Percentiles rank a stretch among this genome's conserved stretches.
Conservation (phyloP, 306 rosid species). For the Trifolium fragiferum region DNA sequence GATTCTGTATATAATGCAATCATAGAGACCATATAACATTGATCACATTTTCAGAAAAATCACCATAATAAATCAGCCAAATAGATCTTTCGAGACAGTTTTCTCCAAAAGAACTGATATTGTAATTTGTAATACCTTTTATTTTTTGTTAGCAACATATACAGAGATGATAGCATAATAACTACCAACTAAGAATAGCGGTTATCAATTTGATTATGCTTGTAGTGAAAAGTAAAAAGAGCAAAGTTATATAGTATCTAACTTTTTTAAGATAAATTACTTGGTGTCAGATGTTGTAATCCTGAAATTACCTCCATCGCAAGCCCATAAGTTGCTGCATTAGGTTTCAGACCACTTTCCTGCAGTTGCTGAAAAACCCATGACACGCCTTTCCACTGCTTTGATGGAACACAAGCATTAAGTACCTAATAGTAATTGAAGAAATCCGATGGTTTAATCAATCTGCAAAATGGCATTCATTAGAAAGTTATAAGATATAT, state of each 20-base stretch:
- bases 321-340: constrained; percentile 90
- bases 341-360: constrained; percentile 73
- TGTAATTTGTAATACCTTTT: background rate
- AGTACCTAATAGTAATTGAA: constrained; percentile 65
- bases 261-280: constrained; percentile 39
- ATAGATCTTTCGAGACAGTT: constrained; percentile 3
- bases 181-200: constrained; percentile 27
- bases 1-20: constrained; percentile 19
- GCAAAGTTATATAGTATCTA: constrained; percentile 32
- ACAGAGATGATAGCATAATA: constrained; percentile 29
- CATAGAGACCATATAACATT: constrained; percentile 20
- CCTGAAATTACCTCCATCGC: constrained; percentile 85
- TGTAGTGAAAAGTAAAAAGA: constrained; percentile 6
- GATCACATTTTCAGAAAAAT: constrained; percentile 23
- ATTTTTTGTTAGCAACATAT: constrained; percentile 16
- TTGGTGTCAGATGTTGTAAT: constrained; percentile 24
- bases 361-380: constrained; percentile 83
- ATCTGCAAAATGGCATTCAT: constrained; percentile 27
- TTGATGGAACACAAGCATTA: constrained; percentile 85
- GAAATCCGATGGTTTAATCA: constrained; percentile 31
- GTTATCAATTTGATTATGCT: constrained; percentile 12
- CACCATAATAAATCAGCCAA: constrained; percentile 17
- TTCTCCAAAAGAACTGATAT: constrained; percentile 20
- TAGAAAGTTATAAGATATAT: constrained; percentile 33
- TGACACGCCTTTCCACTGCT: constrained; percentile 81